A percentile compares a stretch with the other conserved stretches of the same genome.
Evolutionary conservation across 1,284 basidiomycete species (phyloP).

Genomic region (Termitomyces sp.): DNA sequence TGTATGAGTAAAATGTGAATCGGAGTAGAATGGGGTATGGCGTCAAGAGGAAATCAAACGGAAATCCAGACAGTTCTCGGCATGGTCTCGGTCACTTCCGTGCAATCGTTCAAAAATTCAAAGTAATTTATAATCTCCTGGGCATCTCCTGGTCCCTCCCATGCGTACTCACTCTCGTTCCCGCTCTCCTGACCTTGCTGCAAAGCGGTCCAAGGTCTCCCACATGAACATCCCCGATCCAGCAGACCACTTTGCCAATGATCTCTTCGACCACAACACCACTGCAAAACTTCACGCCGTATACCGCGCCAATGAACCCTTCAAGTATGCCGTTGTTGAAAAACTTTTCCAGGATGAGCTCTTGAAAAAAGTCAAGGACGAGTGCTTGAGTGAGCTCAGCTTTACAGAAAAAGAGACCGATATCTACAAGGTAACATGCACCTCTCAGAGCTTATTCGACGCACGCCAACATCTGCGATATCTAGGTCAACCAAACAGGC

Average conservation of each 20-base stretch:
- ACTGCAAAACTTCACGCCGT: slow-evolving; percentile 48
- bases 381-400: slow-evolving; percentile 80
- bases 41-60: neutral
- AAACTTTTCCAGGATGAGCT: slow-evolving; percentile 84
- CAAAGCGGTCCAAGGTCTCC: slow-evolving; percentile 26
- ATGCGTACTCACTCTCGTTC: slow-evolving; percentile 30
- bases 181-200: slow-evolving; percentile 20
- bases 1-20: neutral
- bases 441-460: slow-evolving; percentile 8
- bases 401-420: slow-evolving; percentile 98
- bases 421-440: slow-evolving; percentile 81
- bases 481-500: slow-evolving; percentile 93
- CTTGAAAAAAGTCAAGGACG: slow-evolving; percentile 71
- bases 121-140: slow-evolving; percentile 10
- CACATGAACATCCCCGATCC: slow-evolving; percentile 15
- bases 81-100: slow-evolving; percentile 10
- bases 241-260: slow-evolving; percentile 43
- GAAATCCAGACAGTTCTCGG: slow-evolving; percentile 1
- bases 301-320: slow-evolving; percentile 68
- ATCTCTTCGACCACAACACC: slow-evolving; percentile 52
- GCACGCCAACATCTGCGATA: slow-evolving; percentile 4
- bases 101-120: neutral
- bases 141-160: neutral
- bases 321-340: slow-evolving; percentile 80
- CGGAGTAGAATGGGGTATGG: neutral